phyloP scores from a whole-genome alignment of 768 basidiomycete species.

The Psilocybe sp. region DNA sequence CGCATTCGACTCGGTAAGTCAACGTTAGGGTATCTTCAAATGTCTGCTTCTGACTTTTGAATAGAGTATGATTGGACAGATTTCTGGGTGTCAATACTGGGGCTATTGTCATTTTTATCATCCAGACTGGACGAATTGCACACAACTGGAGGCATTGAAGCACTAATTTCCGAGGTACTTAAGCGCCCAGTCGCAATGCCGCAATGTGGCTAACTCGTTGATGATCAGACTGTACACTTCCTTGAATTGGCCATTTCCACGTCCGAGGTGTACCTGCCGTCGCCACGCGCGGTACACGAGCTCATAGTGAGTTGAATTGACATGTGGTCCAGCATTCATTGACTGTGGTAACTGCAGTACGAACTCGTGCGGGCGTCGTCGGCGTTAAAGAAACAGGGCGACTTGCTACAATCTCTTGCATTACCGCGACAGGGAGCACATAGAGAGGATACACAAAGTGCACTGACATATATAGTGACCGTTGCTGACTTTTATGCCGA shows the following conservation, averaged over 20 bases:
- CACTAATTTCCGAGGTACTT: constrained; percentile 52
- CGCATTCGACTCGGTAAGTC: constrained; percentile 53
- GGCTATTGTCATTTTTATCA: constrained; percentile 52
- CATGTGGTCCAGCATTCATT: background rate
- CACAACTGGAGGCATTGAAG: constrained; percentile 51
- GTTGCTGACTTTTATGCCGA: constrained; percentile 51
- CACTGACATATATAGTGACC: constrained; percentile 39
- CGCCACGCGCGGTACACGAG: constrained; percentile 53
- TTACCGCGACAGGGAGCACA: constrained; percentile 22
- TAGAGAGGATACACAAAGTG: constrained; percentile 32
- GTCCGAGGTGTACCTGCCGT: constrained; percentile 53
- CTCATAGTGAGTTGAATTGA: constrained; percentile 50
- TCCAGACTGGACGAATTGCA: constrained; percentile 52
- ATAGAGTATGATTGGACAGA: constrained; percentile 68
- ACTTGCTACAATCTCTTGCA: constrained; percentile 40
- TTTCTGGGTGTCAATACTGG: constrained; percentile 57
- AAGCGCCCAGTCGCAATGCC: background rate
- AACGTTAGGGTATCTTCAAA: background rate
- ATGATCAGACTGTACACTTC: constrained; percentile 45
- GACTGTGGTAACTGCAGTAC: constrained; percentile 38
- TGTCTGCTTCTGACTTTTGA: constrained; percentile 1
- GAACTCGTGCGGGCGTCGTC: constrained; percentile 59
- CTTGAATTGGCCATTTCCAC: constrained; percentile 50
- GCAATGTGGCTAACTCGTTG: background rate
- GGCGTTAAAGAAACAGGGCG: constrained; percentile 44